phyloP scores from a whole-genome alignment of 2,329 filamentous ascomycete genomes.

The Aspergillus sp. region DNA sequence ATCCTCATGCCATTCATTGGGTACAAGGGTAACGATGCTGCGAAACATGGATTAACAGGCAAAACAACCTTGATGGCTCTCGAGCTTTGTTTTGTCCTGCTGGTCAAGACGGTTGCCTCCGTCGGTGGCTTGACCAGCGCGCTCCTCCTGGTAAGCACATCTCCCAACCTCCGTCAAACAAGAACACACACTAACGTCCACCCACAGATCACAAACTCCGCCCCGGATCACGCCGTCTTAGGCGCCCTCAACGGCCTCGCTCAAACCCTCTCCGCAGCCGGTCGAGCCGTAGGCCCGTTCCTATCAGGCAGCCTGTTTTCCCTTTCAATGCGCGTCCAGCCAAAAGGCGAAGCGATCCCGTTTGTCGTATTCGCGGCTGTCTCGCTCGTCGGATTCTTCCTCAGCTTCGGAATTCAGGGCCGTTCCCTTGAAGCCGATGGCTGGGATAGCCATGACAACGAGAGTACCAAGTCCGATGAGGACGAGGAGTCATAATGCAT shows the following conservation, averaged over 20 bases:
- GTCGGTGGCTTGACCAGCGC: constrained; percentile 89
- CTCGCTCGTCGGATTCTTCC: constrained; percentile 74
- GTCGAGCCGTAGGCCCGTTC: constrained; percentile 84
- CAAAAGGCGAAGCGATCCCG: constrained; percentile 79
- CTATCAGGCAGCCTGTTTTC: constrained; percentile 85
- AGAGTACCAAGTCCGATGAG: constrained; percentile 48
- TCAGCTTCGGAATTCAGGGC: constrained; percentile 76
- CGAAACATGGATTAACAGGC: constrained; percentile 54
- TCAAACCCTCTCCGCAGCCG: constrained; percentile 88
- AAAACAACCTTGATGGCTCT: constrained; percentile 72
- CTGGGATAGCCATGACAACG: constrained; percentile 47
- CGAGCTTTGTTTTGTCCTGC: constrained; percentile 76
- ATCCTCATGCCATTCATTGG: constrained; percentile 86
- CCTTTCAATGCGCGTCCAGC: constrained; percentile 68
- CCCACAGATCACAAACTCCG: constrained; percentile 83
- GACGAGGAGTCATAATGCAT: constrained; percentile 29
- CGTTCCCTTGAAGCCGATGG: constrained; percentile 59
- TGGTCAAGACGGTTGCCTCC: constrained; percentile 86
- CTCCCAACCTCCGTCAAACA: neutral
- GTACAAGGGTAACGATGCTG: constrained; percentile 63
- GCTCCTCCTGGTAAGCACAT: constrained; percentile 69
- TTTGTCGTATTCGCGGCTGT: constrained; percentile 88
- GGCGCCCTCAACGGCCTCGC: constrained; percentile 91
- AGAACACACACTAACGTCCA: neutral
- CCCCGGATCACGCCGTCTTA: constrained; percentile 78